phyloP scores from a whole-genome alignment of 345 rosid species.

The Arabis hirsuta region DNA sequence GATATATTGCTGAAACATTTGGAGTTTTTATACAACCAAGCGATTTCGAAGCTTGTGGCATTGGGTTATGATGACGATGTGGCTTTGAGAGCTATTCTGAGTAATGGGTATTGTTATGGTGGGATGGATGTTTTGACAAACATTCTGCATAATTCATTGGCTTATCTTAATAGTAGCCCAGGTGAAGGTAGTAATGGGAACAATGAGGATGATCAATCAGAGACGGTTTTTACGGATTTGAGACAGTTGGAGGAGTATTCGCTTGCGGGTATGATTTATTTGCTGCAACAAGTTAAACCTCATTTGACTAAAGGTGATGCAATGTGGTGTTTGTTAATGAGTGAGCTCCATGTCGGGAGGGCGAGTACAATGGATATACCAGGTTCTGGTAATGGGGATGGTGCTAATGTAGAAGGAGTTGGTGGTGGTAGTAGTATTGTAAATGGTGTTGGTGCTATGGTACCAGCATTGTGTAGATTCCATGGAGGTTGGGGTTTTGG shows the following conservation, averaged over 20 bases:
- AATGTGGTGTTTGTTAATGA: slow-evolving; percentile 94
- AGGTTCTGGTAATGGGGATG: slow-evolving; percentile 38
- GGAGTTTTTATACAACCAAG: slow-evolving; percentile 68
- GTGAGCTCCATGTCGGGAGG: slow-evolving; percentile 87
- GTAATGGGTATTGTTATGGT: slow-evolving; percentile 85
- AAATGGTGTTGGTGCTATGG: slow-evolving; percentile 53
- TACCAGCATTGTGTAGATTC: slow-evolving; percentile 70
- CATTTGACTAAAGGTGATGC: slow-evolving; percentile 91
- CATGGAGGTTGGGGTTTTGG: slow-evolving; percentile 94
- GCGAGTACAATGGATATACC: slow-evolving; percentile 76
- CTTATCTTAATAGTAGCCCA: slow-evolving; percentile 60
- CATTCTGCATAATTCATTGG: slow-evolving; percentile 71
- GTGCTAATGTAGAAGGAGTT: slow-evolving; percentile 46
- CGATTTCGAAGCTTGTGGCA: slow-evolving; percentile 65
- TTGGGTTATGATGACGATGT: slow-evolving; percentile 78
- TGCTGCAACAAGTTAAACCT: slow-evolving; percentile 86
- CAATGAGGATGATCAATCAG: slow-evolving; percentile 60
- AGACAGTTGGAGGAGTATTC: slow-evolving; percentile 83
- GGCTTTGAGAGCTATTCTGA: slow-evolving; percentile 74
- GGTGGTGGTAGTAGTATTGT: slow-evolving; percentile 20
- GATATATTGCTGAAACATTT: slow-evolving; percentile 66
- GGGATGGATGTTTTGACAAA: slow-evolving; percentile 86
- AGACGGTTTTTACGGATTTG: slow-evolving; percentile 65
- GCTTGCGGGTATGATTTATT: slow-evolving; percentile 79
- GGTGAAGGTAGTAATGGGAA: slow-evolving; percentile 47